Percentiles rank a stretch among this genome's conserved stretches.
Conservation (phyloP, 768 basidiomycete genomes). For the Suillus hirtellus region DNA sequence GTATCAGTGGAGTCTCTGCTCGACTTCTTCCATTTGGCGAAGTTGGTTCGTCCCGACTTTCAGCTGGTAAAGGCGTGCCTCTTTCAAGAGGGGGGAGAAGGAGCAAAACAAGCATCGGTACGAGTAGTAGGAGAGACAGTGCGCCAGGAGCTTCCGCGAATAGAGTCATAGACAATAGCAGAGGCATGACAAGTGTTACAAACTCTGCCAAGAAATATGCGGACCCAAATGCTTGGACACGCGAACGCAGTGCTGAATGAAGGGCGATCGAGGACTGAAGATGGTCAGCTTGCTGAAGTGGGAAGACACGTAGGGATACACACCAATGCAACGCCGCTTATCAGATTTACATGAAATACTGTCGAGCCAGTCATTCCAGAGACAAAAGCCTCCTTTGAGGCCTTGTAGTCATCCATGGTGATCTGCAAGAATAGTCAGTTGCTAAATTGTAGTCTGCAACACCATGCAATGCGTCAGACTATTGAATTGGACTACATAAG, state of each 20-base stretch:
- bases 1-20: neutral
- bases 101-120: conserved; percentile 47
- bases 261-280: conserved; percentile 69
- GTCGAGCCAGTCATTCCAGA: conserved; percentile 72
- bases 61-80: conserved; percentile 55
- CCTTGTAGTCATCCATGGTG: conserved; percentile 54
- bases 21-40: conserved; percentile 8
- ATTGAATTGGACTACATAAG: neutral
- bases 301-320: conserved; percentile 27
- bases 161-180: conserved; percentile 81
- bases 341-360: conserved; percentile 63
- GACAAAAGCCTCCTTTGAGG: conserved; percentile 81
- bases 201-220: conserved; percentile 54
- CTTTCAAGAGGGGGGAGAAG: conserved; percentile 41
- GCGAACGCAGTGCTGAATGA: conserved; percentile 59
- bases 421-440: neutral
- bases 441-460: neutral
- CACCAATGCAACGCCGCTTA: conserved; percentile 68
- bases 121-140: conserved; percentile 50
- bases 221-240: conserved; percentile 39
- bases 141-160: conserved; percentile 58
- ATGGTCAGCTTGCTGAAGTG: conserved; percentile 21
- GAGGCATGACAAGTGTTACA: conserved; percentile 66
- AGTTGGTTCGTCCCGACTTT: neutral
- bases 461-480: neutral